These are phyloP conservation scores for Pseudogymnoascus sp. DNA, from an alignment of 2,329 filamentous ascomycete species.

Conservation along the genomic window DNA sequence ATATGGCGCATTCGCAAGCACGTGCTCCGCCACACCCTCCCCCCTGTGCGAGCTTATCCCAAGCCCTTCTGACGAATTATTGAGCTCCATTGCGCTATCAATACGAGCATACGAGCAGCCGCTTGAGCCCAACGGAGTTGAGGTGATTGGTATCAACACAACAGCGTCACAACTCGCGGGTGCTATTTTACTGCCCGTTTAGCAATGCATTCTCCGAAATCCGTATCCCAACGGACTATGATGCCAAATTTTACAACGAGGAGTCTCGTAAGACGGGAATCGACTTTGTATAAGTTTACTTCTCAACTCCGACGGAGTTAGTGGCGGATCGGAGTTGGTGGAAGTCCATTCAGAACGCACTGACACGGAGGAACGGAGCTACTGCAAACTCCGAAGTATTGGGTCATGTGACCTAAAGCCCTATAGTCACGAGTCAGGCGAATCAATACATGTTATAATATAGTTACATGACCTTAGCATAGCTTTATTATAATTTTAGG, in stretches of 20 bases:
- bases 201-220: neutral
- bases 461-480: too few relatives aligned
- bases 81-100: neutral
- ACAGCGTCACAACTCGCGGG: neutral
- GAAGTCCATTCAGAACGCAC: neutral
- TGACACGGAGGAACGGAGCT: neutral
- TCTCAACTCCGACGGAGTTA: conserved; percentile 2
- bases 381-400: neutral
- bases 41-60: neutral
- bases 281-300: conserved; percentile 1
- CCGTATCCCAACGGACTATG: conserved; percentile 1
- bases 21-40: conserved; percentile 20
- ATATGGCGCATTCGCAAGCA: conserved; percentile 15
- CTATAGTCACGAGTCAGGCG: neutral
- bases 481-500: too few relatives aligned
- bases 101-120: conserved; percentile 1
- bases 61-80: conserved; percentile 1
- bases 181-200: neutral
- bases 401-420: neutral
- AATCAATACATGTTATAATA: too few relatives aligned
- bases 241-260: neutral
- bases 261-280: conserved; percentile 5
- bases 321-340: neutral
- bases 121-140: neutral
- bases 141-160: conserved; percentile 5